Conservation (phyloP, 2,329 filamentous ascomycete genomes). For the Aspergillus pseudoviridinutans region DNA sequence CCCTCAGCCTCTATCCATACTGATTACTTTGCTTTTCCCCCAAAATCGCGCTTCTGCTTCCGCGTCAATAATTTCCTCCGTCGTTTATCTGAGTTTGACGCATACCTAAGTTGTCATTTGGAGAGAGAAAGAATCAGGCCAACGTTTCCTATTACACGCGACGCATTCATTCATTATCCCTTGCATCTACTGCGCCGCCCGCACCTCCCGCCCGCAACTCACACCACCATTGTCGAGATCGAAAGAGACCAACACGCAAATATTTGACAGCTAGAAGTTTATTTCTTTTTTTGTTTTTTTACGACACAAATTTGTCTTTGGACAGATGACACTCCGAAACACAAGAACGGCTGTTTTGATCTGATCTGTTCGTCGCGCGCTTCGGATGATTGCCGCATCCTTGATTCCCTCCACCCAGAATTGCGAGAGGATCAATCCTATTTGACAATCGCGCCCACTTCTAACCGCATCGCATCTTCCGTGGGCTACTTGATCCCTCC, state of each 20-base stretch:
- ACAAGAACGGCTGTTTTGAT: constrained; percentile 19
- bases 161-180: constrained; percentile 25
- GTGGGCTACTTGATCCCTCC: constrained; percentile 11
- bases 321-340: constrained; percentile 17
- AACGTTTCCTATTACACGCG: constrained; percentile 26
- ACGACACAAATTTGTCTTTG: constrained; percentile 3
- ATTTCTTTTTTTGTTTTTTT: constrained; percentile 4
- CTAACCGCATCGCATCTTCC: constrained; percentile 16
- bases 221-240: constrained; percentile 17
- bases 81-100: neutral
- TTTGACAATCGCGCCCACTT: constrained; percentile 11
- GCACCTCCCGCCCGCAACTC: constrained; percentile 17
- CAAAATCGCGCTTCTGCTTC: neutral
- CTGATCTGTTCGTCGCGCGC: constrained; percentile 25
- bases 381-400: constrained; percentile 19
- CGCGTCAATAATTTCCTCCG: neutral
- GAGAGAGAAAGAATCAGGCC: constrained; percentile 4
- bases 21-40: neutral
- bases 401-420: constrained; percentile 8
- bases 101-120: neutral
- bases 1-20: neutral
- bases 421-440: constrained; percentile 1
- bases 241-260: constrained; percentile 4
- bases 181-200: constrained; percentile 27
- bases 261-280: constrained; percentile 13